These are phyloP conservation scores for Sugiyamaella castrensis DNA, from an alignment of 1,139 yeast species.

Conservation along the genomic window DNA sequence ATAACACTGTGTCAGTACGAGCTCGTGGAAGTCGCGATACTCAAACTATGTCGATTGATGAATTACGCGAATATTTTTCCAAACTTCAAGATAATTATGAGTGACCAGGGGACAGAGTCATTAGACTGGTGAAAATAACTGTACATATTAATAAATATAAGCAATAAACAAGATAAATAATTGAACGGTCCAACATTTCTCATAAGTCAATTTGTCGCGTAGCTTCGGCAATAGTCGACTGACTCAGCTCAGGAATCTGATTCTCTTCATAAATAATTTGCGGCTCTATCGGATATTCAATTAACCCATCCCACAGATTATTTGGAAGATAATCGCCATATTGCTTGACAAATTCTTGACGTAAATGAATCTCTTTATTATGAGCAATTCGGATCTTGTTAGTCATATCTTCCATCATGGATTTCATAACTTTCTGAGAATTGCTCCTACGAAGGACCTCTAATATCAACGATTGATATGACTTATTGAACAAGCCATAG, in stretches of 20 bases:
- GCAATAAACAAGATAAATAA: constrained; percentile 1
- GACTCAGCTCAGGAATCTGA: constrained; percentile 23
- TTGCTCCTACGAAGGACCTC: constrained; percentile 51
- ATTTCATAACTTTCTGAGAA: constrained; percentile 42
- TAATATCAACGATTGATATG: constrained; percentile 49
- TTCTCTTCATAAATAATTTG: constrained; percentile 24
- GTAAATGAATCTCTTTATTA: constrained; percentile 41
- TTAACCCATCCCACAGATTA: constrained; percentile 48
- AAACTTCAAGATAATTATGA: constrained; percentile 29
- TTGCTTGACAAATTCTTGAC: constrained; percentile 43
- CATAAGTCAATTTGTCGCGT: constrained; percentile 6
- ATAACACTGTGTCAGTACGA: constrained; percentile 64
- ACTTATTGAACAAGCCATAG: constrained; percentile 46
- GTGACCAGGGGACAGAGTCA: constrained; percentile 7
- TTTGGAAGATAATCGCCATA: constrained; percentile 55
- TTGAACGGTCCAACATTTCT: neutral
- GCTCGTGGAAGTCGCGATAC: constrained; percentile 53
- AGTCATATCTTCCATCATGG: constrained; percentile 43
- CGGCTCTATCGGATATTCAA: constrained; percentile 32
- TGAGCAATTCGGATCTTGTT: constrained; percentile 38
- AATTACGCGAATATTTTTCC: constrained; percentile 28
- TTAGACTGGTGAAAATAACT: constrained; percentile 1
- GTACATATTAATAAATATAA: neutral
- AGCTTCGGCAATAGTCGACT: constrained; percentile 20
- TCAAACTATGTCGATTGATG: constrained; percentile 30